A percentile compares a stretch with the other conserved stretches of the same genome.
Conservation (phyloP, 1,284 basidiomycete genomes). For the Ceratobasidium papillatum region DNA sequence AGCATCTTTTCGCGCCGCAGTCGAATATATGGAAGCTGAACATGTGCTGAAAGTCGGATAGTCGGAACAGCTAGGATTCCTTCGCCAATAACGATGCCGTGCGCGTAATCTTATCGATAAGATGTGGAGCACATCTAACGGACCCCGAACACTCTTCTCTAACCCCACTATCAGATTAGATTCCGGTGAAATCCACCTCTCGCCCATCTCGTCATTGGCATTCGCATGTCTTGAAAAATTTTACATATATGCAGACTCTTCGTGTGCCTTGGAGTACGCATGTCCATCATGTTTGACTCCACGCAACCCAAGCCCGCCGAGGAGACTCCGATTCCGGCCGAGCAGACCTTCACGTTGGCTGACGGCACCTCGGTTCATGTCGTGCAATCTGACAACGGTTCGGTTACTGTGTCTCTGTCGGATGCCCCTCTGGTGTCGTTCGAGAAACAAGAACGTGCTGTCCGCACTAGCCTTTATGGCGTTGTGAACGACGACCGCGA, state of each 20-base stretch:
- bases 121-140: background rate
- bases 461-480: conserved; percentile 28
- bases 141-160: background rate
- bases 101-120: conserved; percentile 15
- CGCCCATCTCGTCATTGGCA: background rate
- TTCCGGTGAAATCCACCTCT: background rate
- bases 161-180: conserved; percentile 38
- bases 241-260: conserved; percentile 24
- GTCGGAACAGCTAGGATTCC: conserved; percentile 5
- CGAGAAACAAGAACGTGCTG: conserved; percentile 1
- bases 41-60: conserved; percentile 29
- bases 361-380: conserved; percentile 22
- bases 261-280: background rate
- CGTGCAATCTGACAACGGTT: conserved; percentile 24
- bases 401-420: conserved; percentile 7
- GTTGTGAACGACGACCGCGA: conserved; percentile 30
- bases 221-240: conserved; percentile 15
- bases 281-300: conserved; percentile 23
- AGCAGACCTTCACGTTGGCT: conserved; percentile 26
- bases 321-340: conserved; percentile 4
- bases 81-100: background rate
- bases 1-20: background rate
- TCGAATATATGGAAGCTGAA: conserved; percentile 25
- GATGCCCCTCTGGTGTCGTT: background rate
- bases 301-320: conserved; percentile 8